Conservation (phyloP, 2,329 filamentous ascomycete species). For the Fusarium stilboides region DNA sequence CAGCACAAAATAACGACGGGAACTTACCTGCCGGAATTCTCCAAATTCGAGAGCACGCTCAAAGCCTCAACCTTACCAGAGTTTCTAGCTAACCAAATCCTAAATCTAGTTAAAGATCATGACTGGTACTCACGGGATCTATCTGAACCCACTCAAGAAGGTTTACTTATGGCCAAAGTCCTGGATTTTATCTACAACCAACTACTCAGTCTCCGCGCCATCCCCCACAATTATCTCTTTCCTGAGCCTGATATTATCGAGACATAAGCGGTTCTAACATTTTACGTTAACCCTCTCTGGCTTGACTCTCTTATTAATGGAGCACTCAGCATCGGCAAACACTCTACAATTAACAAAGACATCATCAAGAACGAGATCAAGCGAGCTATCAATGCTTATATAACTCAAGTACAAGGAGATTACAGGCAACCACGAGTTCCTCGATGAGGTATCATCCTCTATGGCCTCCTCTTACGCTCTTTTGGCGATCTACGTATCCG, state of each 20-base stretch:
- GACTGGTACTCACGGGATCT: constrained; percentile 1
- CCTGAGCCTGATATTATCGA: not conserved
- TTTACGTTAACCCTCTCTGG: not conserved
- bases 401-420: not conserved
- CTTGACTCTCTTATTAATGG: not conserved
- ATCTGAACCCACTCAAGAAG: not conserved
- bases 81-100: too few species aligned
- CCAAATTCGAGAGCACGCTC: not conserved
- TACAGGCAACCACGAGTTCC: not conserved
- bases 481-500: not conserved
- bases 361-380: not conserved
- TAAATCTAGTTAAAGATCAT: not conserved
- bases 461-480: not conserved
- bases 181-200: constrained; percentile 1
- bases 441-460: not conserved
- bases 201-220: not conserved
- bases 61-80: too few species aligned
- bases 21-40: too few species aligned
- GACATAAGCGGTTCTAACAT: not conserved
- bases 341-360: not conserved
- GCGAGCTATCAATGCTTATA: not conserved
- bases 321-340: not conserved
- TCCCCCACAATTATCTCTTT: not conserved
- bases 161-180: not conserved
- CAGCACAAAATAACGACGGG: too few species aligned